Conservation (phyloP, 768 basidiomycete genomes). For the Chalciporus pseudorubinellus region DNA sequence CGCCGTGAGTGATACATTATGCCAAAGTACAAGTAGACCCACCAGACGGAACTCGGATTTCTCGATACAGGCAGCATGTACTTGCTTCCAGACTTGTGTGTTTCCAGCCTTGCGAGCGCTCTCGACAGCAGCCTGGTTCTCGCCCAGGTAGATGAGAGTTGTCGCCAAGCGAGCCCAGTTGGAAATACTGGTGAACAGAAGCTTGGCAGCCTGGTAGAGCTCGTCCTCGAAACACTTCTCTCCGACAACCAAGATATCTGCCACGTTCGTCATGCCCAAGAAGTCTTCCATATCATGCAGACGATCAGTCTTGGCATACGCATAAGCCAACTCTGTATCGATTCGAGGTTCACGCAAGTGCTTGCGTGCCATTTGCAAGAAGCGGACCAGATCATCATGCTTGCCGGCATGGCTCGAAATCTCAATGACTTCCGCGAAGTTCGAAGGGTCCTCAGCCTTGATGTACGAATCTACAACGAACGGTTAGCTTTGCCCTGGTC, state of each 20-base stretch:
- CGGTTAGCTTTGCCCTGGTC: neutral
- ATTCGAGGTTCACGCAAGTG: conserved; percentile 95
- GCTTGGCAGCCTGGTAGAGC: conserved; percentile 93
- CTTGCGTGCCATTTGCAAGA: conserved; percentile 98
- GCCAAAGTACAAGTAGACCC: conserved; percentile 17
- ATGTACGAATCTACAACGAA: conserved; percentile 81
- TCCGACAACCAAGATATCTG: conserved; percentile 93
- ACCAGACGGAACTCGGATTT: conserved; percentile 94
- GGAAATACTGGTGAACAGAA: conserved; percentile 94
- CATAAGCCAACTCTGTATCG: conserved; percentile 96
- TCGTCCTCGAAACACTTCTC: conserved; percentile 99
- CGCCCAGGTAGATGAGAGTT: conserved; percentile 95
- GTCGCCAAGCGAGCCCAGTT: conserved; percentile 99
- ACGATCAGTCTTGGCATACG: conserved; percentile 96
- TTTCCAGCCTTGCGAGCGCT: conserved; percentile 99
- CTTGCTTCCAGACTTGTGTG: conserved; percentile 99
- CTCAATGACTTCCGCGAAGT: conserved; percentile 94
- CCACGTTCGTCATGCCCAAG: conserved; percentile 96
- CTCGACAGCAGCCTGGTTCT: conserved; percentile 98
- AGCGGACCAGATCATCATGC: conserved; percentile 92
- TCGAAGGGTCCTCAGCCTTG: conserved; percentile 93
- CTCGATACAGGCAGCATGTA: conserved; percentile 97
- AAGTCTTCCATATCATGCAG: conserved; percentile 99
- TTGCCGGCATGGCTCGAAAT: conserved; percentile 92
- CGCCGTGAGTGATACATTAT: conserved; percentile 5